Evolutionary conservation across 2,329 filamentous ascomycete genomes (phyloP), one percentile per base, ranked within the genome.

Genomic region (Epichloe scottii): DNA sequence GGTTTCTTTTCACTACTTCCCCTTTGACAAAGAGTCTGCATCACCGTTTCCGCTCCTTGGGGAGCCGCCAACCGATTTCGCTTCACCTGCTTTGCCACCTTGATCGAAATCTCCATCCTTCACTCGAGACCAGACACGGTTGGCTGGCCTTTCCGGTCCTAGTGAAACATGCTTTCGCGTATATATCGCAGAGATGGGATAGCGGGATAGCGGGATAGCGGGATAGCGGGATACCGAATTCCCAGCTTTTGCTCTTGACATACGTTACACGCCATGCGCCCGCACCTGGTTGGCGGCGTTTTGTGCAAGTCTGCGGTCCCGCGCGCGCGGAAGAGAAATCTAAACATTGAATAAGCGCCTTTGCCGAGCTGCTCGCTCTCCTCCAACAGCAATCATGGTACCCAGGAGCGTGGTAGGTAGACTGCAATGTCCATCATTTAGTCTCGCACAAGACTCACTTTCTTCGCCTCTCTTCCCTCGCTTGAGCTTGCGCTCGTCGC

Each of bases 61-160:
- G 33, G 33, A 44, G 45, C 35, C 45, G 35, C 45, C 35, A 47
- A 39, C 45, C 45, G 33, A 38, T 47, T 35, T 12, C 11, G 35
- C 14, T 15, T 21, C 15, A 15, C 21, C 30, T 37, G 35, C 35
- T 26, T 30, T 39, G 21, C 35, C 45, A 35, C 45, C 15, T 12
- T 21, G 35, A 47, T 47, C 45, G 45, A 39, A 39, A 38, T 47
- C 34, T 39, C 45, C 45, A 47, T 21, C 14, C 35, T 47, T 39
- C 21, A 23, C 33, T 38, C 45, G 34, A 35, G 21, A 26, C 26
- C 21, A n/a, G 45, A 47, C 45, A 47, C 45, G 45, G 39, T 47
- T 47, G 45, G 45, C 45, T 47, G 45, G 35, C 35, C 45, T 47
- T 47, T 47, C 45, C 45, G 45, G 45, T 39, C 45, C 35, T 30